Percentiles rank a stretch among this genome's conserved stretches.
These are phyloP conservation scores for Sporothrix dimorphospora DNA, from an alignment of 2,329 filamentous ascomycete genomes.

Conservation along the genomic window DNA sequence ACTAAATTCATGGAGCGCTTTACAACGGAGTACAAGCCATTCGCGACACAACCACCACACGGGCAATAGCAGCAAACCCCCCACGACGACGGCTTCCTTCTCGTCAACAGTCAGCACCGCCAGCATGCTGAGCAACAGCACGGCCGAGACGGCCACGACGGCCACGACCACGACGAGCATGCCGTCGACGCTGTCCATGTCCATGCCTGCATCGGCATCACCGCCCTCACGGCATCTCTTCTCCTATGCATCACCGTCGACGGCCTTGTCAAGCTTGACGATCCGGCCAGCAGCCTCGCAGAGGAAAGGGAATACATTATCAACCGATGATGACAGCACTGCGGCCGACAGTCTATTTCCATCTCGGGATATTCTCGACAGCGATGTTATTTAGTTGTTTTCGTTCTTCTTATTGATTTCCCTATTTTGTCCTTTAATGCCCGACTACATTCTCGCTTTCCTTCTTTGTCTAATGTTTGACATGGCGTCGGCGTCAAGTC, in stretches of 20 bases:
- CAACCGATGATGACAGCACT: not conserved
- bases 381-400: not conserved
- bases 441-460: not conserved
- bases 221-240: not conserved
- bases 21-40: not conserved
- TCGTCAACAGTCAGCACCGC: slow-evolving; percentile 21
- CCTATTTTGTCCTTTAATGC: not conserved
- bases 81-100: slow-evolving; percentile 12
- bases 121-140: slow-evolving; percentile 26
- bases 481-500: no score
- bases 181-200: not conserved
- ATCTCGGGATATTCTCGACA: not conserved
- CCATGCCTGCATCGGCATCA: not conserved
- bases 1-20: not conserved
- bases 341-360: not conserved
- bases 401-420: not conserved
- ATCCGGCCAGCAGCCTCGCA: not conserved
- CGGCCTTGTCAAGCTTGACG: not conserved
- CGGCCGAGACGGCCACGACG: slow-evolving; percentile 11
- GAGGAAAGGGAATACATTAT: not conserved
- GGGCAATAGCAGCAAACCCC: no score
- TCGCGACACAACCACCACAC: not conserved
- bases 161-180: not conserved
- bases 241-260: not conserved
- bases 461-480: not conserved